Percentiles rank a stretch among this genome's conserved stretches.
These are phyloP conservation scores for Phytophthora lateralis DNA, from an alignment of 352 stramenopile species.

Conservation along the genomic window DNA sequence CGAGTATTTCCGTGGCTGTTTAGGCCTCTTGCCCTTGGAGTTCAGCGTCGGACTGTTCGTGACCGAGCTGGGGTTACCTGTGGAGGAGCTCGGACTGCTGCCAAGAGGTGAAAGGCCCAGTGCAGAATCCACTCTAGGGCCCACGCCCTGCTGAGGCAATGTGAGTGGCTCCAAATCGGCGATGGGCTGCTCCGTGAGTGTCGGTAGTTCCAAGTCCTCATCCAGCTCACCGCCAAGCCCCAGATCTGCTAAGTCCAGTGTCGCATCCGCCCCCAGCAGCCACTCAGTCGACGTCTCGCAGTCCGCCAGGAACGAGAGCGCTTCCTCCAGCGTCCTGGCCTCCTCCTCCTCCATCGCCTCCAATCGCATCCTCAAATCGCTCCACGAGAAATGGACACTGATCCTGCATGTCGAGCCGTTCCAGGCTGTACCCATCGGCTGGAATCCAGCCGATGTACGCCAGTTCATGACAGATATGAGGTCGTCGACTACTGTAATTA, in stretches of 20 bases:
- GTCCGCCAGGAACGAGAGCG: constrained; percentile 45
- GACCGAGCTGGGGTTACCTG: constrained; percentile 12
- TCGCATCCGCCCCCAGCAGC: constrained; percentile 26
- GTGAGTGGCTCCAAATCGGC: neutral
- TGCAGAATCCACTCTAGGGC: neutral
- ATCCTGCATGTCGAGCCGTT: neutral
- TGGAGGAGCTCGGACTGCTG: neutral
- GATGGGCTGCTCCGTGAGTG: constrained; percentile 31
- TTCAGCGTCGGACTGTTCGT: constrained; percentile 11
- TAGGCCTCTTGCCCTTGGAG: constrained; percentile 20
- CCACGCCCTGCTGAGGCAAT: neutral
- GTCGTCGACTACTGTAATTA: constrained; percentile 3
- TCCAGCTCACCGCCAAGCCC: constrained; percentile 13
- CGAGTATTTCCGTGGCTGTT: constrained; percentile 38
- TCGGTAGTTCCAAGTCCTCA: constrained; percentile 28
- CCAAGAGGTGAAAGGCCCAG: neutral
- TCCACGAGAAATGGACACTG: constrained; percentile 10
- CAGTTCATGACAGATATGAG: neutral
- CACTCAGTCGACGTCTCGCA: constrained; percentile 44
- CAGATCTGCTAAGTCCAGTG: constrained; percentile 21
- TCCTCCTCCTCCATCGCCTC: constrained; percentile 22
- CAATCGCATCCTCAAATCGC: constrained; percentile 3
- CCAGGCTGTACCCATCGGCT: too few relatives aligned
- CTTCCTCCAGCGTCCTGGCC: constrained; percentile 41
- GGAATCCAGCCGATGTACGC: neutral